These are phyloP conservation scores for Westerdykella sp. DNA, from an alignment of 2,329 filamentous ascomycete species.

Conservation along the genomic window DNA sequence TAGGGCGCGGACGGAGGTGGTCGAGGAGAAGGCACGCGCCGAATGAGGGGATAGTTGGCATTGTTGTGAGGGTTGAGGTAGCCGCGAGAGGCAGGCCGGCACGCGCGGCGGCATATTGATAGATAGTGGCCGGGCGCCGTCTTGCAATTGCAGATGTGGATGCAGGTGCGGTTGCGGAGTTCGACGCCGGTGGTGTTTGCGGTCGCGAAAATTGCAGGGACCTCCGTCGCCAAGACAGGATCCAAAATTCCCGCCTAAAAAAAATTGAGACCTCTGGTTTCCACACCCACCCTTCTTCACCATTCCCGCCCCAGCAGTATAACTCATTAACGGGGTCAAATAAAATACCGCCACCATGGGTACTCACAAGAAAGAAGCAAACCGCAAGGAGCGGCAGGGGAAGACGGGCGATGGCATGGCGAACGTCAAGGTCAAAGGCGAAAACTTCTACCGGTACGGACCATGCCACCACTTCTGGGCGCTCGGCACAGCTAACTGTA, in stretches of 20 bases:
- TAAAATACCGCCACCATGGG: slow-evolving; percentile 56
- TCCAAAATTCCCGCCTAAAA: slow-evolving; percentile 3
- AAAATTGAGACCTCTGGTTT: too few species aligned
- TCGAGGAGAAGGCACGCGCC: slow-evolving; percentile 41
- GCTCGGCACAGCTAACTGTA: slow-evolving; percentile 27
- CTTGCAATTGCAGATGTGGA: neutral
- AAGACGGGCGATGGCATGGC: slow-evolving; percentile 79
- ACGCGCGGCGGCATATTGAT: slow-evolving; percentile 39
- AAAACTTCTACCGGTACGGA: slow-evolving; percentile 88
- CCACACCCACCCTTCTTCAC: slow-evolving; percentile 3
- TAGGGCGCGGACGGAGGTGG: slow-evolving; percentile 44
- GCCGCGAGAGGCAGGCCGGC: slow-evolving; percentile 34
- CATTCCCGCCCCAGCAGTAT: slow-evolving; percentile 2
- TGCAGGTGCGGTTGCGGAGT: slow-evolving; percentile 8
- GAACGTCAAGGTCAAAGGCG: slow-evolving; percentile 90
- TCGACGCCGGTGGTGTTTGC: neutral
- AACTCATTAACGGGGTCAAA: neutral
- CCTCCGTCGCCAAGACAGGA: neutral
- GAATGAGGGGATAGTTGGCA: slow-evolving; percentile 7
- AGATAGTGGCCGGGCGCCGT: slow-evolving; percentile 2
- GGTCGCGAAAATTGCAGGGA: slow-evolving; percentile 5
- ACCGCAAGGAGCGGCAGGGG: slow-evolving; percentile 75
- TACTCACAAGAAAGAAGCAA: slow-evolving; percentile 84
- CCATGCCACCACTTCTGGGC: neutral
- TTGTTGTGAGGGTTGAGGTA: slow-evolving; percentile 6